Conservation (phyloP, 2,329 filamentous ascomycete species). For the Phyllosticta citribraziliensis region DNA sequence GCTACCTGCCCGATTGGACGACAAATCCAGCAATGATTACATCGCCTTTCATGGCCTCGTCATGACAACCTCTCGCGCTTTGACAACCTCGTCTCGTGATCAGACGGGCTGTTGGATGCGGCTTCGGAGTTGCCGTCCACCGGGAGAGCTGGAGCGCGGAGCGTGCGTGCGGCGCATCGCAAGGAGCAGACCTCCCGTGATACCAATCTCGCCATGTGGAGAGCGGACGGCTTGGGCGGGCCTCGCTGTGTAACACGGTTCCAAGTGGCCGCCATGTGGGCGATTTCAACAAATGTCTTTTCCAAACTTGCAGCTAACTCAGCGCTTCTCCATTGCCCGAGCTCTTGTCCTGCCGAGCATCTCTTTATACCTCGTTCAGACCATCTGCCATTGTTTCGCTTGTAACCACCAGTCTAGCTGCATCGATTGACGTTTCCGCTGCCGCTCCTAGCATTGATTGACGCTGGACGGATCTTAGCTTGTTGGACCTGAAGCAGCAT, state of each 20-base stretch:
- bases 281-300: background rate
- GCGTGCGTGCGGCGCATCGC: background rate
- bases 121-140: background rate
- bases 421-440: background rate
- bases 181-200: background rate
- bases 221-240: background rate
- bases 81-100: background rate
- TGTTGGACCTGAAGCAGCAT: background rate
- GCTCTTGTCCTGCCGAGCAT: background rate
- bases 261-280: background rate
- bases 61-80: background rate
- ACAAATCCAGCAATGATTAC: background rate
- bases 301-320: background rate
- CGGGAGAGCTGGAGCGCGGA: background rate
- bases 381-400: background rate
- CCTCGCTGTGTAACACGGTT: background rate
- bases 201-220: background rate
- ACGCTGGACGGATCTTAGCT: background rate
- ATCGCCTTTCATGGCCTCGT: background rate
- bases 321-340: background rate
- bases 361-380: background rate
- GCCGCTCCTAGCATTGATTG: background rate
- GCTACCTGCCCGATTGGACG: background rate
- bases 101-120: background rate
- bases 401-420: background rate